Evolutionary conservation across 306 rosid species (phyloP).

Genomic region (Cyamopsis tetragonoloba): DNA sequence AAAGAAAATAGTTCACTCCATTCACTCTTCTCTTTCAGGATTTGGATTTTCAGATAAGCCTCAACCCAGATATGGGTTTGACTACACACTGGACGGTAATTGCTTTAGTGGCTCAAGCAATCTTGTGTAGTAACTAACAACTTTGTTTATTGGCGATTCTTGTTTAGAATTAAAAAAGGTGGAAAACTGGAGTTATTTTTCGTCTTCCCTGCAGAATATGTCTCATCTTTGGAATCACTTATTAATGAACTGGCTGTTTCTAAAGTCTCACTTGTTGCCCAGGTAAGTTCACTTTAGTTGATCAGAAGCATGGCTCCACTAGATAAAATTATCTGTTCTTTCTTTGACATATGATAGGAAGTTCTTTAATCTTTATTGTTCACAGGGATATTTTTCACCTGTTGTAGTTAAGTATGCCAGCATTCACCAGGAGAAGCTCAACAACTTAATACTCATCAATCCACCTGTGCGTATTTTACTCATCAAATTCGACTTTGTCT

Average conservation of each 20-base stretch:
- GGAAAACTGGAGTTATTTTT: not conserved
- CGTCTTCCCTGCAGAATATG: conserved; percentile 55
- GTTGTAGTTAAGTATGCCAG: conserved; percentile 72
- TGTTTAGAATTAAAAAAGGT: not conserved
- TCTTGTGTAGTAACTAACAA: not conserved
- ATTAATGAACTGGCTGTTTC: conserved; percentile 45
- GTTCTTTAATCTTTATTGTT: conserved; percentile 22
- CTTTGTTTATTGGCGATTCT: not conserved
- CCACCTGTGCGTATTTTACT: conserved; percentile 59
- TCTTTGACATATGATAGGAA: conserved; percentile 11
- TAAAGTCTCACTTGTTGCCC: conserved; percentile 80
- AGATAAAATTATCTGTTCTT: not conserved
- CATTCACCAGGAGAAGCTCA: conserved; percentile 58
- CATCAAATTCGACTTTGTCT: conserved; percentile 3
- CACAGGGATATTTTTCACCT: conserved; percentile 84
- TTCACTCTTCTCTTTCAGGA: conserved; percentile 45
- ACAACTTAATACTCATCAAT: conserved; percentile 65
- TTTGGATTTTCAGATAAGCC: conserved; percentile 95
- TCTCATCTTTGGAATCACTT: conserved; percentile 65
- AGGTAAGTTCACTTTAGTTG: conserved; percentile 35
- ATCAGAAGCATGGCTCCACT: conserved; percentile 10
- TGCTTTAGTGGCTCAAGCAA: not conserved
- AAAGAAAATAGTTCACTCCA: conserved; percentile 5
- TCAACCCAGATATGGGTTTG: conserved; percentile 89
- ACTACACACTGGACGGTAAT: conserved; percentile 80